A percentile compares a stretch with the other conserved stretches of the same genome.
Evolutionary conservation across 768 basidiomycete species (phyloP).

Genomic region (Leccinellum luteum): DNA sequence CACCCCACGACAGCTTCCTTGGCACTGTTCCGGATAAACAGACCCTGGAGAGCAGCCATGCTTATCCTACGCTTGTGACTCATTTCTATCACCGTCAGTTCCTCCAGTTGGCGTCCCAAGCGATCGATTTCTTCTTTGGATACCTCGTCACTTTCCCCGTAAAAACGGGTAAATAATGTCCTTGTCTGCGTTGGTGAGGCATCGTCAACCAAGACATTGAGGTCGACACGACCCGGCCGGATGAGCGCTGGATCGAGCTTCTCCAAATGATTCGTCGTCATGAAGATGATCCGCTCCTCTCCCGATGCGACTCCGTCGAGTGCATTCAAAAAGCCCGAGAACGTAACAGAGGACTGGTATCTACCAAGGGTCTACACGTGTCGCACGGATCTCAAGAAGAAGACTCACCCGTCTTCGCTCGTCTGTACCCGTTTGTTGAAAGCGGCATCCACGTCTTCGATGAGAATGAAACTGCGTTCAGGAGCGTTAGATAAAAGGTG

Average conservation of each 20-base stretch:
- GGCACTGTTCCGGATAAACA: slow-evolving; percentile 79
- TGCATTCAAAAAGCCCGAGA: slow-evolving; percentile 96
- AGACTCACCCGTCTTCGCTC: slow-evolving; percentile 82
- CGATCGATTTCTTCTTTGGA: slow-evolving; percentile 36
- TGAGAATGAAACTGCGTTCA: slow-evolving; percentile 89
- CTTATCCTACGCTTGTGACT: slow-evolving; percentile 61
- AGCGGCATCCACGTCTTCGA: slow-evolving; percentile 97
- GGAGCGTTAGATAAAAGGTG: slow-evolving; percentile 91
- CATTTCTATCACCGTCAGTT: slow-evolving; percentile 53
- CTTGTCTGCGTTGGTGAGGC: slow-evolving; percentile 79
- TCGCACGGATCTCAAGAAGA: neutral
- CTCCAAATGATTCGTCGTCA: slow-evolving; percentile 97
- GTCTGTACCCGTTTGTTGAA: slow-evolving; percentile 92
- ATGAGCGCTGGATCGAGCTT: slow-evolving; percentile 91
- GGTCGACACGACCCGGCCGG: slow-evolving; percentile 92
- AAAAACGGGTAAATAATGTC: slow-evolving; percentile 81
- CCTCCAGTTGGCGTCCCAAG: slow-evolving; percentile 53
- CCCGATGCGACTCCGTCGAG: slow-evolving; percentile 97
- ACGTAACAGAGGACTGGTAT: slow-evolving; percentile 93
- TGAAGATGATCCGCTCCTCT: slow-evolving; percentile 96
- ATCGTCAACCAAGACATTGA: slow-evolving; percentile 81
- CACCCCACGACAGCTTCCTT: slow-evolving; percentile 52
- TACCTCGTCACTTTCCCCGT: slow-evolving; percentile 47
- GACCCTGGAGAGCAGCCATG: slow-evolving; percentile 95
- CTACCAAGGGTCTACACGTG: slow-evolving; percentile 38